A percentile compares a stretch with the other conserved stretches of the same genome.
Evolutionary conservation across 306 rosid species (phyloP).

Genomic region (apple (Malus domestica)): ASM211411v1 NC_041792.1:21850407-21850906

Average conservation of each 20-base stretch:
- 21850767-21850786: background rate
- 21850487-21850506: conserved; percentile 10
- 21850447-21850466: background rate
- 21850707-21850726: too few relatives aligned
- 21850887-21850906: conserved; percentile 55
- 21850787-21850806: conserved; percentile 46
- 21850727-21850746: too few relatives aligned
- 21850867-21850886: conserved; percentile 72
- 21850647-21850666: background rate
- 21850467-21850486: background rate
- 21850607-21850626: conserved; percentile 50
- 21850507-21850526: conserved; percentile 23
- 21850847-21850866: conserved; percentile 70
- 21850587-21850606: conserved; percentile 28
- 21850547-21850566: conserved; percentile 26
- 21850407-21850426: background rate
- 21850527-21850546: conserved; percentile 9
- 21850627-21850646: conserved; percentile 71
- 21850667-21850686: background rate
- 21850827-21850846: conserved; percentile 58
- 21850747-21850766: background rate
- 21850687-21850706: background rate
- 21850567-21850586: conserved; percentile 31
- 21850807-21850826: conserved; percentile 65
- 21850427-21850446: background rate